Evolutionary conservation across 1,284 basidiomycete genomes (phyloP), one percentile per base, ranked within the genome.

Genomic region (Rhodotorula sp.): DNA sequence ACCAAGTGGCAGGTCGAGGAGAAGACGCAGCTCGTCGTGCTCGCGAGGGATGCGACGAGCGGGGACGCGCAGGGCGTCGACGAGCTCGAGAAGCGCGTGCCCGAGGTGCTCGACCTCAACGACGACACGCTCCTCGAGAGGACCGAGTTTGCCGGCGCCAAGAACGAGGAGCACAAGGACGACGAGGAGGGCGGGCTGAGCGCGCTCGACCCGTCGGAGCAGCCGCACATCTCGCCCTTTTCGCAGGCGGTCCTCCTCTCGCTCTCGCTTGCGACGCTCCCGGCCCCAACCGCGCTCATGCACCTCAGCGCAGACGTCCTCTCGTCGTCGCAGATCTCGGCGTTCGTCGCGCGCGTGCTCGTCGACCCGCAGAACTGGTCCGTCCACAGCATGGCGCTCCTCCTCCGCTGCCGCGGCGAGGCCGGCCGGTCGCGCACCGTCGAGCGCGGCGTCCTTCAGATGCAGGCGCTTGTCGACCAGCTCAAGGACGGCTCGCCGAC

Each of bases 91-190:
- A 72, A 78, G 17, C 79, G 82, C 75, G 73, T 81, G 61, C 97
- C 96, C 21, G 88, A 93, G 80, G 90, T 89, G 2, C 84, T 97
- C 41, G 84, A 86, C 4, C 86, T 99, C 65, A 97, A 99, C 81
- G 97, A 99, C 82, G 97, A 99, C 82, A 97, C 94, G 0, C 85
- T 99, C 19, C 86, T 99, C 56, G 97, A 99, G 82, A 89, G 91
- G 78, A 99, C 96, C 7, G 87, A 90, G 78, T 99, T 94, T 81
- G 93, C 93, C 15, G 66, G 72, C 81, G 37, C 81, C 82, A 63
- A 83, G 83, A 37, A 81, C 36, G 10, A 10, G 19, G 25, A 27
- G 19, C 6, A 19, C 21, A 9, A 37, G 22, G 60, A 58, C 71
- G 22, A 71, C 76, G 7, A 73, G 71, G 70, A 83, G 92, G 70